Evolutionary conservation across 192 early-diverging fungal species (phyloP), one percentile per base, ranked within the genome.

Genomic region (Ambispora gerdemannii): DNA sequence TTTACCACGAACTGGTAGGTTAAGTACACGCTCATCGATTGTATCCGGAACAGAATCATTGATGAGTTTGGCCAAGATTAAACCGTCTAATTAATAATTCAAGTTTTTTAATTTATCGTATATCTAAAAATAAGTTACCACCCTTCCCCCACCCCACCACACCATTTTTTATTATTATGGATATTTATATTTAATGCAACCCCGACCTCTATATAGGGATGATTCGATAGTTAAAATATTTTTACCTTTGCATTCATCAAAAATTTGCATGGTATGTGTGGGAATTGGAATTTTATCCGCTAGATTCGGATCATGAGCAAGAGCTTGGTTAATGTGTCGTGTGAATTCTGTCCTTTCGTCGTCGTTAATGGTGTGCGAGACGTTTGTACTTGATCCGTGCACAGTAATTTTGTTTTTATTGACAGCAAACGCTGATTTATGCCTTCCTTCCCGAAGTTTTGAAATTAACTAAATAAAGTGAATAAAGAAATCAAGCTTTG

Each of bases 1-100:
- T 74, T 92, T 94, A 63, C 86, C 86, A 66, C 79, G 78, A 25
- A 3, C 17, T 53, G 75, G 73, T 24, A 85, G 70, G 79, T 98
- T 98, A 53, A 99, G 81, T 32, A 97, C 97, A 77, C 97, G 94
- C 78, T 99, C 97, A 79, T 99, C 97, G 73, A 99, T 99, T 7
- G 97, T 99, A 74, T 93, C 91, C 19, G 94, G 90, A 10, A 94
- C 84, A 59, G 97, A 89, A 81, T 97, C 91, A 84, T 99, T 99
- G 84, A 99, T 99, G 38, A 99, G 90, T 81, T 99, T 99, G 72
- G 90, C 92, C 24, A 99, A 82, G 59, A 99, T 83, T 32, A 99
- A 86, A 60, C 96, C 96, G 75, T 93, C 92, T 86, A 56, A 32
- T 61, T 47, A 70, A 22, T 11, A 53, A 34, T 61, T 32, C 7